Evolutionary conservation across 371 early-diverging fungal species (phyloP), one percentile per base, ranked within the genome.

Genomic region (Syncephalastrum monosporum): DNA sequence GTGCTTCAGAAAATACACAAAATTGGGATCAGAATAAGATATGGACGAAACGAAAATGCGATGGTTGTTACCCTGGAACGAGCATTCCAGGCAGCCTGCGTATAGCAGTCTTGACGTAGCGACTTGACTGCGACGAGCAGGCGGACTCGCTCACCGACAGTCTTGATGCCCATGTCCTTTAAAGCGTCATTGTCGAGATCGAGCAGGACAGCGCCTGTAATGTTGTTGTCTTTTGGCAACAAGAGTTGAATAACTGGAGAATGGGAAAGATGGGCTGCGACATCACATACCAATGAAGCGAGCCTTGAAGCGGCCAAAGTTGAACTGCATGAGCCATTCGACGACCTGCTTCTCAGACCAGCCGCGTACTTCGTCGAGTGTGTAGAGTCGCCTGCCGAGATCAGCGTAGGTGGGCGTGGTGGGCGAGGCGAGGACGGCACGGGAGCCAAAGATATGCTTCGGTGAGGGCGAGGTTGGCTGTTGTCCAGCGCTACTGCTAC

Each of bases 101-200:
- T 55, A 47, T 86, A 73, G 51, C 90, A 89, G 49, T 82, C 81
- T 57, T 86, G 79, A 42, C 89, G 82, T 44, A 92, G 68, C 3
- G 78, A 66, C 48, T 85, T 87, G 47, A 96, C 86, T 7, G 91
- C 92, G 17, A 80, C 68, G 14, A 90, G 67, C 42, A 97, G 69
- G 50, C 88, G 74, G 21, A 93, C 88, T 33, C 94, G 77, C 60
- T 94, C 94, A 23, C 95, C 95, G 12, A 95, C 91, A 1, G 88
- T 86, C 46, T 68, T 68, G 38, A 97, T 84, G 13, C 87, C 88
- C 74, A 97, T 84, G 49, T 92, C 90, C 71, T 91, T 90, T 17
- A 97, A 72, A 3, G 91, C 65, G 41, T 81, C 74, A 67, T 94
- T 88, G 66, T 89, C 87, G 14, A 97, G 79, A 61, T 94, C 94